A percentile compares a stretch with the other conserved stretches of the same genome.
These are phyloP conservation scores for Wickerhamiella spandovensis DNA, from an alignment of 805 yeast genomes.

Conservation along the genomic window DNA sequence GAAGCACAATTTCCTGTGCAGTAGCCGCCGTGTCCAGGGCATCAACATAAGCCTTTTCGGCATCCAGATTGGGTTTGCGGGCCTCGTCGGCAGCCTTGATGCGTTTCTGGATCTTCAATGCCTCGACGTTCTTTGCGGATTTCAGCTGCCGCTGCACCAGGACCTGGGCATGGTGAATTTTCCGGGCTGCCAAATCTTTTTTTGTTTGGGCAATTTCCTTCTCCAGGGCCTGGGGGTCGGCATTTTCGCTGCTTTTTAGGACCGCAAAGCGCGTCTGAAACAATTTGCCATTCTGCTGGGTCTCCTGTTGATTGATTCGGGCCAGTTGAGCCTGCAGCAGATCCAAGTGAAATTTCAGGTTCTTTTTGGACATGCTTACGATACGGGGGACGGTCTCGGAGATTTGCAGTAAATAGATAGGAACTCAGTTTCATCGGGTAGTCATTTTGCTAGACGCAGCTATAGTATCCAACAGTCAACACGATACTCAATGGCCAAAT, in stretches of 20 bases:
- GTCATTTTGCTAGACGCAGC: too few relatives aligned
- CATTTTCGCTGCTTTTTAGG: conserved; percentile 11
- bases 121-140: conserved; percentile 22
- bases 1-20: conserved; percentile 10
- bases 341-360: conserved; percentile 27
- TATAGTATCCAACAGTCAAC: too few relatives aligned
- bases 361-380: conserved; percentile 16
- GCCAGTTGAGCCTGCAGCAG: conserved; percentile 24
- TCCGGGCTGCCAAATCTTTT: conserved; percentile 21
- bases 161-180: conserved; percentile 19
- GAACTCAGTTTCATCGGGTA: too few relatives aligned
- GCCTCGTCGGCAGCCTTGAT: conserved; percentile 7
- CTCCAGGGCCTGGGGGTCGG: conserved; percentile 11
- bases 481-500: too few relatives aligned
- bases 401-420: too few relatives aligned
- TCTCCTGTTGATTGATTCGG: conserved; percentile 10
- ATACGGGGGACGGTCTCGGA: too few relatives aligned
- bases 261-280: conserved; percentile 22
- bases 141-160: conserved; percentile 22
- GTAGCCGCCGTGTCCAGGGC: conserved; percentile 8
- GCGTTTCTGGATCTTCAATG: conserved; percentile 22
- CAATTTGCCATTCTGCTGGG: conserved; percentile 17
- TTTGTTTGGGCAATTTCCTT: conserved; percentile 15
- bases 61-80: conserved; percentile 7
- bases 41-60: conserved; percentile 9